phyloP scores from a whole-genome alignment of 495 filamentous ascomycete species.

The Annulohypoxylon nitens region DNA sequence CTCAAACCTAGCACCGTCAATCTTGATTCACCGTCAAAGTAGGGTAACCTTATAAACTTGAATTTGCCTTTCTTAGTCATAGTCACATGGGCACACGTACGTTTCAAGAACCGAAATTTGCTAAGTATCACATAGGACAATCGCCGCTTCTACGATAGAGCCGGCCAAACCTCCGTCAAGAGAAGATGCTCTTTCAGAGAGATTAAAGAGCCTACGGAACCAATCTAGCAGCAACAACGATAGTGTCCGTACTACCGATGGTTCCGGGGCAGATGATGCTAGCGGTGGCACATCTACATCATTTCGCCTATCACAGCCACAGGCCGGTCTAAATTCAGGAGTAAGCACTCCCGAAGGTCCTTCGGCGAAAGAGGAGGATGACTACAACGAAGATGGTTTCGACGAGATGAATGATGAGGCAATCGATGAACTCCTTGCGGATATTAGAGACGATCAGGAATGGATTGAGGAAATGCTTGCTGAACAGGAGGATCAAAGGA shows the following conservation, averaged over 20 bases:
- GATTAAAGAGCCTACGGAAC: constrained; percentile 59
- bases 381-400: constrained; percentile 39
- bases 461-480: constrained; percentile 45
- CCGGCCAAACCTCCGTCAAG: constrained; percentile 49
- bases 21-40: constrained; percentile 53
- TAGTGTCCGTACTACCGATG: background rate
- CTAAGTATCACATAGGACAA: constrained; percentile 39
- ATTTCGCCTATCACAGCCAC: constrained; percentile 11
- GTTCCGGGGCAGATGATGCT: background rate
- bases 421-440: constrained; percentile 55
- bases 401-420: constrained; percentile 52
- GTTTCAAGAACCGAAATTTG: constrained; percentile 6
- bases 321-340: constrained; percentile 12
- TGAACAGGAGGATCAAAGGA: constrained; percentile 47
- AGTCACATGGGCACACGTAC: background rate
- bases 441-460: constrained; percentile 47
- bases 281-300: background rate
- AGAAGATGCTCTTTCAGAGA: constrained; percentile 59
- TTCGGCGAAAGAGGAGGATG: constrained; percentile 11
- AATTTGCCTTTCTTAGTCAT: constrained; percentile 15
- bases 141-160: constrained; percentile 41
- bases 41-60: constrained; percentile 42
- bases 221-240: constrained; percentile 35
- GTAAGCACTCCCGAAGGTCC: constrained; percentile 26
- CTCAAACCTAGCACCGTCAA: constrained; percentile 63